Evolutionary conservation across 805 yeast genomes (phyloP), one percentile per base, ranked within the genome.

Genomic region (Hyphopichia homilentoma): DNA sequence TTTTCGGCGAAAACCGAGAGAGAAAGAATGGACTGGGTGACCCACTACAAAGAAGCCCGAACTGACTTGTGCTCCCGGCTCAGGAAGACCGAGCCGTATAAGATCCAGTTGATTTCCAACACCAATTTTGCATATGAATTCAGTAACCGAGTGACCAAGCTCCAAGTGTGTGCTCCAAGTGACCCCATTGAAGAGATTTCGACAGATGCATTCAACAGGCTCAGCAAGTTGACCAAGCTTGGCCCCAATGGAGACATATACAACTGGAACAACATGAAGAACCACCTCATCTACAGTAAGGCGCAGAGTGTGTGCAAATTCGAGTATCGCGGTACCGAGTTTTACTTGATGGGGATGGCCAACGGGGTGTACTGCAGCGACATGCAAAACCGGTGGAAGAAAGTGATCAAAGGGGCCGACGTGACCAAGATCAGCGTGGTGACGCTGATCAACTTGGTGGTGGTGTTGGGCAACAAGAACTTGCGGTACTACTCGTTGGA

Each of bases 111-210:
- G 5, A 48, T 85, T 5, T 63, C 81, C 5, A 82, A 79, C 44
- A 65, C 71, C 16, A 65, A 69, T 34, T 85, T 84, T 56, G 81
- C 79, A 2, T 83, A 80, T 52, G 82, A 77, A n/a, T 71, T 66
- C 3, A 59, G 67, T 6, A 73, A 68, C 25, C 63, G 69, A 14
- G 68, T 79, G 1, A 51, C 52, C 2, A 78, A 72, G 46, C 33
- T 82, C 25, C 83, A 81, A 4, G 52, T 75, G 1, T 66, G 74
- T 33, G 70, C 76, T 0, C 61, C 68, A 14, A 64, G 69, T 12
- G 80, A 81, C 16, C 79, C 75, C 5, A 54, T 79, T 21, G 72
- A 72, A 45, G 42, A 41, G 5, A 34, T 54, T 16, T 39, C 63
- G 1, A 34, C 29, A 1, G 55, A 52, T 13, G 47, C 65, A 1